A percentile compares a stretch with the other conserved stretches of the same genome.
These are phyloP conservation scores for Trichoderma atroviride DNA, from an alignment of 2,329 filamentous ascomycete genomes.

Conservation along the genomic window DNA sequence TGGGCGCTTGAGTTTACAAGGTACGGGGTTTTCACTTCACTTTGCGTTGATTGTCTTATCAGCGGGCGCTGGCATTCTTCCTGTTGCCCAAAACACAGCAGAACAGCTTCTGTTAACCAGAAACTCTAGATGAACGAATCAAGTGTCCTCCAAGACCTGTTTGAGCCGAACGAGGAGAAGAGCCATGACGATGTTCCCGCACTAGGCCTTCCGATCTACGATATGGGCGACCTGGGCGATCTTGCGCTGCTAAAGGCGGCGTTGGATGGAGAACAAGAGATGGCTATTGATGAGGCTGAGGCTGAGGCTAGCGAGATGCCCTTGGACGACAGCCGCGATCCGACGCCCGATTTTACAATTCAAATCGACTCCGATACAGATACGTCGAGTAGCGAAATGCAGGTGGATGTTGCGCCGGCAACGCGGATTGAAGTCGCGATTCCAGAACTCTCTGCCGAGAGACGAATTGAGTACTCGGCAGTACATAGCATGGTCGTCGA, in stretches of 20 bases:
- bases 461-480: constrained; percentile 37
- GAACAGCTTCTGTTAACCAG: neutral
- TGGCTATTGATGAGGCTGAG: constrained; percentile 1
- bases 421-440: constrained; percentile 39
- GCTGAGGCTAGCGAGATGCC: neutral
- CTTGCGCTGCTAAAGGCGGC: neutral
- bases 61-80: neutral
- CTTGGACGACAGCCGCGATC: neutral
- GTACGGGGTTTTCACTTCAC: neutral
- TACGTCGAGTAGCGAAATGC: neutral
- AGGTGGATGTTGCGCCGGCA: neutral
- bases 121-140: constrained; percentile 30
- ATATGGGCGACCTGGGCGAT: constrained; percentile 7
- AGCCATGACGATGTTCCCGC: neutral
- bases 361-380: neutral
- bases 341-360: neutral
- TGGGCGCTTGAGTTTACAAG: neutral
- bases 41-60: too few species aligned
- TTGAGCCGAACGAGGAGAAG: neutral
- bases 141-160: constrained; percentile 6
- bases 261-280: neutral
- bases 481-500: constrained; percentile 45
- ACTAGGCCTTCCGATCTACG: neutral
- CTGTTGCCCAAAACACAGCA: neutral
- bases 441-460: constrained; percentile 34